These are phyloP conservation scores for Myochromella boudieri DNA, from an alignment of 768 basidiomycete species.

Conservation along the genomic window DNA sequence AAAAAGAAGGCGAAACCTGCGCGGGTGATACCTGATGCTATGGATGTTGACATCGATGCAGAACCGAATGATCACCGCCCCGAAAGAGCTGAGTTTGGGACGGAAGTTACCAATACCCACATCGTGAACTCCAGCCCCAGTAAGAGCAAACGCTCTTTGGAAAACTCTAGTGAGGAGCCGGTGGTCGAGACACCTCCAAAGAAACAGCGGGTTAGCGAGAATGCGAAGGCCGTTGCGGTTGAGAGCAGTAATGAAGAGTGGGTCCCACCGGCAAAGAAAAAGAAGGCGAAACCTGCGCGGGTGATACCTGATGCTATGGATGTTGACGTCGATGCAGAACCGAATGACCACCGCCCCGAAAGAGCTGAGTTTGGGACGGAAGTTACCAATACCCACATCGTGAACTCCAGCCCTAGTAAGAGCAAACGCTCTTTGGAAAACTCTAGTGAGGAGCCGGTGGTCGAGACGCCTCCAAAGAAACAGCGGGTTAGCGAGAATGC, in stretches of 20 bases:
- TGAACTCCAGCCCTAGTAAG: constrained; percentile 30
- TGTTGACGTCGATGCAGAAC: constrained; percentile 23
- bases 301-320: constrained; percentile 24
- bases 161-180: constrained; percentile 25
- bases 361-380: constrained; percentile 40
- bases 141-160: constrained; percentile 38
- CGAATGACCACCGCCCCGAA: constrained; percentile 25
- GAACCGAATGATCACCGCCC: constrained; percentile 26
- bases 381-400: constrained; percentile 44
- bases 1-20: constrained; percentile 32
- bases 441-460: constrained; percentile 22
- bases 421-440: constrained; percentile 36
- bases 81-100: constrained; percentile 34
- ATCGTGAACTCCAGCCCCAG: constrained; percentile 29
- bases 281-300: constrained; percentile 30
- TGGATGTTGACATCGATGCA: constrained; percentile 23
- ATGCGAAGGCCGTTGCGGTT: constrained; percentile 16
- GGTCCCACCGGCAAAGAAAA: constrained; percentile 31
- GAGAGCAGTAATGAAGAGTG: constrained; percentile 30
- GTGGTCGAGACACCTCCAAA: constrained; percentile 30
- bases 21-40: constrained; percentile 24
- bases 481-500: constrained; percentile 24
- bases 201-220: constrained; percentile 27
- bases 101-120: constrained; percentile 45
- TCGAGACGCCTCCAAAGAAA: constrained; percentile 33